A percentile compares a stretch with the other conserved stretches of the same genome.
These are phyloP conservation scores for Chaetomium sp. DNA, from an alignment of 2,329 filamentous ascomycete genomes.

Conservation along the genomic window DNA sequence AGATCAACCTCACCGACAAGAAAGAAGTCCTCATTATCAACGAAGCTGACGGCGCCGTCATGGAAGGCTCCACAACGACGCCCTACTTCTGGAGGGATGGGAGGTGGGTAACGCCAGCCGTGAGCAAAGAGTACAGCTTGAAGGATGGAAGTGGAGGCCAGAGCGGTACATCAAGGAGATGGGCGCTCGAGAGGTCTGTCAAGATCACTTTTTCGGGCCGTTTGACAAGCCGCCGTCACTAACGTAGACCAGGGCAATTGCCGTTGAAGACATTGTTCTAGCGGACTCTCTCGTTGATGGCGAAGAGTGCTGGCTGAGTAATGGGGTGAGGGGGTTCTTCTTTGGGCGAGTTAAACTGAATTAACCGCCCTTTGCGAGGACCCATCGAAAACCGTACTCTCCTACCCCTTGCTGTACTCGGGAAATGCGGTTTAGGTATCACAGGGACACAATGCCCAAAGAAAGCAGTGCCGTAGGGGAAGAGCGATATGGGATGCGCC, in stretches of 20 bases:
- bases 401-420: background rate
- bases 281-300: conserved; percentile 64
- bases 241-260: conserved; percentile 53
- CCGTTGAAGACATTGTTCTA: conserved; percentile 64
- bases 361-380: background rate
- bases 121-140: conserved; percentile 47
- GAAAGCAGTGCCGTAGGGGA: background rate
- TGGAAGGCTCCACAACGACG: conserved; percentile 84
- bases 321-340: conserved; percentile 79
- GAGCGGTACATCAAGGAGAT: conserved; percentile 77
- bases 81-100: conserved; percentile 76
- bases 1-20: conserved; percentile 52
- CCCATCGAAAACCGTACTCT: background rate
- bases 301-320: conserved; percentile 86
- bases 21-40: conserved; percentile 79
- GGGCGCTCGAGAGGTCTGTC: conserved; percentile 70
- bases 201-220: background rate
- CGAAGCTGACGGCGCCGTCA: conserved; percentile 61
- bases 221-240: background rate
- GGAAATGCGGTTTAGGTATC: background rate
- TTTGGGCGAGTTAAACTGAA: conserved; percentile 46
- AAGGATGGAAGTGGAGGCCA: conserved; percentile 70
- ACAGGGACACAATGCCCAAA: background rate
- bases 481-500: background rate
- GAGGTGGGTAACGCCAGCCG: conserved; percentile 77